Evolutionary conservation across 176 grass and related monocot genomes (phyloP), one percentile per base, ranked within the genome.

Genomic region (Saccharum spontaneum): DNA sequence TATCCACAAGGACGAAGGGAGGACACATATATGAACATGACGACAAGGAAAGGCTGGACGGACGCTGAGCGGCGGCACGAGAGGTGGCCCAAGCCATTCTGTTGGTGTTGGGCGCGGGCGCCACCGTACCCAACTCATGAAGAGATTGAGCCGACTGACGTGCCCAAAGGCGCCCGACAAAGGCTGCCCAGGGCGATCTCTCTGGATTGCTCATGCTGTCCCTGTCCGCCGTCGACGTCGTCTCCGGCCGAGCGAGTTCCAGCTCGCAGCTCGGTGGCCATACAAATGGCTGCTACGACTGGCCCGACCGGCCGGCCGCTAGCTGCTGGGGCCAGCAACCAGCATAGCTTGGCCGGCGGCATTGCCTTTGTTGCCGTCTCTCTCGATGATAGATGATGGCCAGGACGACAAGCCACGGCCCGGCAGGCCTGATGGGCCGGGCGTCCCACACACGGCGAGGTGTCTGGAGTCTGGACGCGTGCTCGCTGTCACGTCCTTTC

Each of bases 191-290:
- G 61, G 20, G 60, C 54, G 66, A 77, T 78, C 68, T 65, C 82
- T 89, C 87, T 81, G 77, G 87, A 85, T 81, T 22, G 52, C 34
- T 33, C 33, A 33, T 33, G 33, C 63, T 40, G 20, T 57, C n/a
- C n/a, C n/a, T n/a, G n/a, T n/a, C n/a, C 1, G 64, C 17, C 41
- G 44, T 13, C 12, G 10, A 4, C 37, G 24, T 43, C 39, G 39
- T 45, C 57, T 20, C 38, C 39, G 13, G 13, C 15, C 48, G 50
- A 5, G 5, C 49, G 16, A 20, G 26, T 61, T 62, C 60, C 37
- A 78, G 75, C 75, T 61, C 9, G 44, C 24, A 65, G 44, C 81
- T 12, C 11, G 61, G 10, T 64, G 26, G 1, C 17, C 16, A 34
- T 12, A 39, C n/a, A n/a, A n/a, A 5, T 54, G 17, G 50, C 49